phyloP scores from a whole-genome alignment of 2,329 filamentous ascomycete genomes.

The Chaetomium olivaceum region DNA sequence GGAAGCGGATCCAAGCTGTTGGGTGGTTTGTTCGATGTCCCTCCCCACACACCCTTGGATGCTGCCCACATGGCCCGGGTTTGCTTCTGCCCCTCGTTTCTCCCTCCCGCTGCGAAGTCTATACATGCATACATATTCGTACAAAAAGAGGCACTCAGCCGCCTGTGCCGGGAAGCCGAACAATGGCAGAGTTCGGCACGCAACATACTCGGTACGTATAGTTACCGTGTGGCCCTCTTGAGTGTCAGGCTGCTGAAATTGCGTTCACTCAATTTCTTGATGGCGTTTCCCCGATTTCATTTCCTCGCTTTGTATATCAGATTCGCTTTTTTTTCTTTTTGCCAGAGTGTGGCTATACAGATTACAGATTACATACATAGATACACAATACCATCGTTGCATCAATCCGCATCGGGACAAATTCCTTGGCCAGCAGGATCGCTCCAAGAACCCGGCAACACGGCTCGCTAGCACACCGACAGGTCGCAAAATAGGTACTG shows the following conservation, averaged over 20 bases:
- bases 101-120: background rate
- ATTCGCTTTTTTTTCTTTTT: too few relatives aligned
- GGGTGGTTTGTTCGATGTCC: slow-evolving; percentile 22
- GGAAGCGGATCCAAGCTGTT: slow-evolving; percentile 27
- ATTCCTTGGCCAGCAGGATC: background rate
- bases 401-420: background rate
- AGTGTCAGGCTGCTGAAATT: background rate
- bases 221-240: background rate
- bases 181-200: background rate
- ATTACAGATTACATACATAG: background rate
- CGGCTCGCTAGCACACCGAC: slow-evolving; percentile 8
- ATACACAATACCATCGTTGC: background rate
- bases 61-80: slow-evolving; percentile 13
- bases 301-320: too few relatives aligned
- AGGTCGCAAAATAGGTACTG: background rate
- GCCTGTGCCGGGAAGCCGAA: slow-evolving; percentile 10
- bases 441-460: slow-evolving; percentile 6
- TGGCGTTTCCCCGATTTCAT: too few relatives aligned
- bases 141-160: background rate
- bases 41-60: background rate
- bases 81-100: background rate
- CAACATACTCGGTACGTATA: background rate
- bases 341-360: too few relatives aligned
- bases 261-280: too few relatives aligned
- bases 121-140: too few relatives aligned